Evolutionary conservation across 2,329 filamentous ascomycete genomes (phyloP).

Genomic region (Paecilomyces variotii): DNA sequence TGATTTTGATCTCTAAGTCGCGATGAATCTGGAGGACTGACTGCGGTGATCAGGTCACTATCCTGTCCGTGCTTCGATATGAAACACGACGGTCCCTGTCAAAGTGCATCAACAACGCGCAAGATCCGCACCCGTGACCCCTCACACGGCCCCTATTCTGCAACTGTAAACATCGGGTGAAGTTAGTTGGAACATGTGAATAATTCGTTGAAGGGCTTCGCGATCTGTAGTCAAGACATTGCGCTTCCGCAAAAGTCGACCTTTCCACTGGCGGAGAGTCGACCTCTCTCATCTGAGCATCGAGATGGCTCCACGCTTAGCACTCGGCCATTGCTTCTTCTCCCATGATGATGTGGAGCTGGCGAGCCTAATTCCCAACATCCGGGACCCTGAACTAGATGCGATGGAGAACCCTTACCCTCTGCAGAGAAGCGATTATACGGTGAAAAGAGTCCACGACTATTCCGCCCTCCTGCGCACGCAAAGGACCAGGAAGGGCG

Average conservation of each 20-base stretch:
- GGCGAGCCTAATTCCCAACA: constrained; percentile 1
- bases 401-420: background rate
- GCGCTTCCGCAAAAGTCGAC: background rate
- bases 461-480: background rate
- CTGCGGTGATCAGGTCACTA: background rate
- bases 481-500: background rate
- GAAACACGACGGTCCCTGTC: background rate
- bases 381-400: constrained; percentile 1
- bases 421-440: background rate
- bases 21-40: background rate
- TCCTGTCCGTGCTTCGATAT: background rate
- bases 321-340: background rate
- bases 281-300: background rate
- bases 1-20: background rate
- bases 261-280: background rate
- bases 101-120: background rate
- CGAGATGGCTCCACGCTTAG: background rate
- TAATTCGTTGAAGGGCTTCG: background rate
- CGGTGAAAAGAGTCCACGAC: background rate
- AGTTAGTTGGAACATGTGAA: background rate
- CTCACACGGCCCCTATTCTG: background rate
- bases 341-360: constrained; percentile 1
- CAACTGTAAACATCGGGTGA: background rate
- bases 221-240: background rate
- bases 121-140: background rate